Evolutionary conservation across 441 rosid genomes (phyloP).

Genomic region (Erodium texanum): DNA sequence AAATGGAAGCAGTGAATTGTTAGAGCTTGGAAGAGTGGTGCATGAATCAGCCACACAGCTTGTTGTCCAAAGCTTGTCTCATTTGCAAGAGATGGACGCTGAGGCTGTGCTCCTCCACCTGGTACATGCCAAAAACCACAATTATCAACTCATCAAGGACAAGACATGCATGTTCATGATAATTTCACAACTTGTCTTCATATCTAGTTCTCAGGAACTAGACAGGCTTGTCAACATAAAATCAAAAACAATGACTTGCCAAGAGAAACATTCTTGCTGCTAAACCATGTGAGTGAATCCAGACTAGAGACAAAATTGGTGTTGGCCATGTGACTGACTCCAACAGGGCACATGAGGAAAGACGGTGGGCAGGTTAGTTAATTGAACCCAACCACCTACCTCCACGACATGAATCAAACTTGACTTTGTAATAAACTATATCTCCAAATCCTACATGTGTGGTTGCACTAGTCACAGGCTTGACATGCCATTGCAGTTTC

Average conservation of each 20-base stretch:
- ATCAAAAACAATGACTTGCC: slow-evolving; percentile 1
- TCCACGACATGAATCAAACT: too few species aligned
- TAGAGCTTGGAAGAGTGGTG: slow-evolving; percentile 8
- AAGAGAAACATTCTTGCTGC: slow-evolving; percentile 5
- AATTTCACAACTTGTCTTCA: too few species aligned
- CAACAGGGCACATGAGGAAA: slow-evolving; percentile 14
- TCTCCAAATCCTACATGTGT: background rate
- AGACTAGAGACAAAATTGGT: slow-evolving; percentile 7
- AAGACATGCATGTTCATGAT: too few species aligned
- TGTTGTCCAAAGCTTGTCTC: slow-evolving; percentile 29
- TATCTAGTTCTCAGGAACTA: background rate
- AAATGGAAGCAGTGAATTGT: slow-evolving; percentile 22
- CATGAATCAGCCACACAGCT: background rate
- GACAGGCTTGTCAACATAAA: slow-evolving; percentile 1
- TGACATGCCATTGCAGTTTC: background rate
- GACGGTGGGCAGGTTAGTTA: slow-evolving; percentile 16
- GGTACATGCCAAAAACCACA: slow-evolving; percentile 19
- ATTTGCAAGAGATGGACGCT: slow-evolving; percentile 58
- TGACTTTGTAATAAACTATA: background rate
- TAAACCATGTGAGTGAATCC: slow-evolving; percentile 15
- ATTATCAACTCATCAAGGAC: background rate
- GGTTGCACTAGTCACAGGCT: background rate
- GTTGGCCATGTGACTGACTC: slow-evolving; percentile 18
- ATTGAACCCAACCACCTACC: slow-evolving; percentile 15
- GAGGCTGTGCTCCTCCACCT: slow-evolving; percentile 68